These are phyloP conservation scores for Tricholoma matsutake DNA, from an alignment of 768 basidiomycete genomes.

Conservation along the genomic window DNA sequence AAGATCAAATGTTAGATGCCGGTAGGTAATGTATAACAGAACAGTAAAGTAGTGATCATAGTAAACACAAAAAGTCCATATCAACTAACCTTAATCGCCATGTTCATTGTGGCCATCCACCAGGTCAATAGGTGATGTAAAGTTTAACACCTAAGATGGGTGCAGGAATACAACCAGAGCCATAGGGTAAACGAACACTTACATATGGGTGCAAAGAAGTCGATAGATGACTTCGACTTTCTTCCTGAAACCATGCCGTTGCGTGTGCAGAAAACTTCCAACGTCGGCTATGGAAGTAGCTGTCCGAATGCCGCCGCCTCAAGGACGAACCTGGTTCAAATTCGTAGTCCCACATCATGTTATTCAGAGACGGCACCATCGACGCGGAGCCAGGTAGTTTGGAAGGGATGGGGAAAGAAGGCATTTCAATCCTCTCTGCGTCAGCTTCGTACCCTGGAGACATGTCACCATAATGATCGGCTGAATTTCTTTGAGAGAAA, in stretches of 20 bases:
- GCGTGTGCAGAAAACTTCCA: slow-evolving; percentile 14
- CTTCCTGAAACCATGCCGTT: slow-evolving; percentile 4
- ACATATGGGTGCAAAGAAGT: slow-evolving; percentile 43
- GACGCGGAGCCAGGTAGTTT: slow-evolving; percentile 21
- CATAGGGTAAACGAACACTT: slow-evolving; percentile 8
- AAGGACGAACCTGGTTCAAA: slow-evolving; percentile 10
- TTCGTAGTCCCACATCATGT: slow-evolving; percentile 27
- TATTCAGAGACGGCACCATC: slow-evolving; percentile 25
- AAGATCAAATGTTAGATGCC: no score
- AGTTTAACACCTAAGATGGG: slow-evolving; percentile 36
- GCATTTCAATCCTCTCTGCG: slow-evolving; percentile 22
- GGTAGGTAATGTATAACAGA: no score
- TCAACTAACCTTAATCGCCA: not conserved
- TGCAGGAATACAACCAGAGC: slow-evolving; percentile 2
- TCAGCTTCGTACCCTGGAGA: slow-evolving; percentile 41
- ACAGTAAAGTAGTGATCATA: no score
- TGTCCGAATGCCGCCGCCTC: slow-evolving; percentile 30
- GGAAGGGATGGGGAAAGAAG: slow-evolving; percentile 6
- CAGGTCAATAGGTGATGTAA: slow-evolving; percentile 44
- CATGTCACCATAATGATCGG: slow-evolving; percentile 29
- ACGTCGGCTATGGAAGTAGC: slow-evolving; percentile 26
- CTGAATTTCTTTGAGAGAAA: slow-evolving; percentile 17
- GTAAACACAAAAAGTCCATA: not conserved
- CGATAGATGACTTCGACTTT: slow-evolving; percentile 5
- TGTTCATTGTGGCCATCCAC: slow-evolving; percentile 16